Evolutionary conservation across 305 asterid species (phyloP).

Genomic region (Fraxinus ornus): DNA sequence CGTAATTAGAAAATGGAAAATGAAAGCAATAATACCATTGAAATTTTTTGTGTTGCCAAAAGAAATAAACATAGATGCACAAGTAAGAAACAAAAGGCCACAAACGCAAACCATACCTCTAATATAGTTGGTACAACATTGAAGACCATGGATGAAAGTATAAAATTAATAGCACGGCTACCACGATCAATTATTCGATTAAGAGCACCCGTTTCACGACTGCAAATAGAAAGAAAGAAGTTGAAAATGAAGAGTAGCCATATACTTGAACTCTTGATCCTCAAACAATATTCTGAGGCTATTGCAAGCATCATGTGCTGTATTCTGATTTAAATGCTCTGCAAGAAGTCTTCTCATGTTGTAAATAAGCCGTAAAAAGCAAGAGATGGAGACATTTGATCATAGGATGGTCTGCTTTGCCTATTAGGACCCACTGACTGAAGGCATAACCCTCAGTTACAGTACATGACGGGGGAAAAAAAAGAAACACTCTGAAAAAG

Average conservation of each 20-base stretch:
- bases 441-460: neutral
- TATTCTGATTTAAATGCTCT: neutral
- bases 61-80: slow-evolving; percentile 15
- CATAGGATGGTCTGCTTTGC: neutral
- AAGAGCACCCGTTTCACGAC: slow-evolving; percentile 98
- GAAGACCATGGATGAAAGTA: slow-evolving; percentile 93
- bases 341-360: neutral
- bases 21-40: slow-evolving; percentile 14
- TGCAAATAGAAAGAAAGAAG: slow-evolving; percentile 33
- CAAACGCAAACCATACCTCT: slow-evolving; percentile 52
- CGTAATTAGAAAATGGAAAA: slow-evolving; percentile 15
- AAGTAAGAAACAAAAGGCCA: slow-evolving; percentile 13
- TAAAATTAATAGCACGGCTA: slow-evolving; percentile 96
- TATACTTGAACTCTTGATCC: neutral
- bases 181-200: slow-evolving; percentile 96
- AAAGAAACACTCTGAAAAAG: neutral
- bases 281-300: neutral
- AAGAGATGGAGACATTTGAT: neutral
- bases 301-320: neutral
- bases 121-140: slow-evolving; percentile 89
- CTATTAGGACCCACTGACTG: slow-evolving; percentile 17
- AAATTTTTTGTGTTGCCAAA: slow-evolving; percentile 7
- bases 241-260: slow-evolving; percentile 12
- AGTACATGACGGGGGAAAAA: neutral
- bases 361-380: neutral